Base-by-base conservation (phyloP, 768 basidiomycete species). In the Agaricus blazei region DNA sequence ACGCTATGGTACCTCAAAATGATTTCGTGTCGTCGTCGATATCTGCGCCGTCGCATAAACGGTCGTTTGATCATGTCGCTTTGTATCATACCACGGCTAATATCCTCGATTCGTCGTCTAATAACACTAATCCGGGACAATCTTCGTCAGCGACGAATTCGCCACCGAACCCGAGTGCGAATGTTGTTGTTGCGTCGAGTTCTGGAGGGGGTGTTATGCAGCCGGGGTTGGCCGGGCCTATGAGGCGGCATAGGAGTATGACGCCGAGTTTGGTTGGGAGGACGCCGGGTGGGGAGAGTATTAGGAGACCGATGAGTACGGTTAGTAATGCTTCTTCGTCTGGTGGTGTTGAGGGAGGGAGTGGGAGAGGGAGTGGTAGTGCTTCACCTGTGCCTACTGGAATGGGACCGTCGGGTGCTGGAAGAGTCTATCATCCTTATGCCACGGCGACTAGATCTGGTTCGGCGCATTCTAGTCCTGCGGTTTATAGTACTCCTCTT, bases 171-270 rank as follows among this genome's bases (percentile, higher is more conserved):
- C 19, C 19, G 19, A 19, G 19, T 19, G 19, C 19, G 19, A 19
- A 19, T 19, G 19, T 19, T 19, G 19, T 19, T 19, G 19, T 19
- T 19, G 19, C 19, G 19, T 19, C 19, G 19, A 19, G 19, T 19
- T 19, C 19, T 19, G 31, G 31, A 31, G 31, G 31, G 9, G 31
- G 31, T 34, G 7, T 3, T 34, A 34, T 34, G 34, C 34, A 34
- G 34, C 43, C 74, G 14, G 61, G 50, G 77, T 75, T 12, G 64
- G 78, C n/a, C 85, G 87, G 45, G 9, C 85, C 87, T 9, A 75
- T 83, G 45, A 72, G 87, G 50, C 75, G 89, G 45, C 83, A 89
- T 64, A 77, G 88, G 53, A 88, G 87, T 67, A 88, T 87, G 78
- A 91, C 89, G 7, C 88, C 89, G 8, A 83, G 83, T 0, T 58